Evolutionary conservation across 768 basidiomycete genomes (phyloP).

Genomic region (Nevesoporus exiguus): DNA sequence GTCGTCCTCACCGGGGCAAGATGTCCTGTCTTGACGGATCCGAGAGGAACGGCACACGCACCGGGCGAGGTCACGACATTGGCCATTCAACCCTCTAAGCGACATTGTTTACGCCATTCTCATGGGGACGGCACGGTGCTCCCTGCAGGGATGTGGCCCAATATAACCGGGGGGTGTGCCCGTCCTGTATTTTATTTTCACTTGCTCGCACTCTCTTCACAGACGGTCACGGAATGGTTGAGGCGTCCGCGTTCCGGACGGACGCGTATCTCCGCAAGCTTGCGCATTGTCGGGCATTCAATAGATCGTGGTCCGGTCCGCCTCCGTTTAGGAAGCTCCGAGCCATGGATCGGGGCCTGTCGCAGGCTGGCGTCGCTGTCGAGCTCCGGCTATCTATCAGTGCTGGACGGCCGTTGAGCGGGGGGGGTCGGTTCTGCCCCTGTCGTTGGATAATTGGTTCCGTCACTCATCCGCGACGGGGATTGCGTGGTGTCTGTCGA

Average conservation of each 20-base stretch:
- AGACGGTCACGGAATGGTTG: neutral
- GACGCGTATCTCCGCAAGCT: too few relatives aligned
- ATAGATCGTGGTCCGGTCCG: too few relatives aligned
- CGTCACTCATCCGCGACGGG: neutral
- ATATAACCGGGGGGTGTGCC: too few relatives aligned
- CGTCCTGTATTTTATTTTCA: too few relatives aligned
- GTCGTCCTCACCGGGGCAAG: neutral
- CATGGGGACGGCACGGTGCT: neutral
- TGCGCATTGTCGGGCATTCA: too few relatives aligned
- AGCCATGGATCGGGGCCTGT: too few relatives aligned
- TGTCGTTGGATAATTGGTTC: neutral
- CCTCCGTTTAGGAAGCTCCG: too few relatives aligned
- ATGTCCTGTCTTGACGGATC: neutral
- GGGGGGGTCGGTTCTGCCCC: neutral
- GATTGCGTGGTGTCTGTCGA: neutral
- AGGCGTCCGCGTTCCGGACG: too few relatives aligned
- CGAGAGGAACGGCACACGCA: neutral
- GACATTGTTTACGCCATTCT: neutral
- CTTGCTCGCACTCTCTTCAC: neutral
- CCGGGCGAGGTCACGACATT: neutral
- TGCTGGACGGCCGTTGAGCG: neutral
- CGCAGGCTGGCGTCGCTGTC: too few relatives aligned
- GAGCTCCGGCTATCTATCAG: too few relatives aligned
- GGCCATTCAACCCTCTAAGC: neutral
- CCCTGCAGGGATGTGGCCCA: too few relatives aligned